Evolutionary conservation across 768 basidiomycete species (phyloP).

Genomic region (Chlorophyllum brunneum): DNA sequence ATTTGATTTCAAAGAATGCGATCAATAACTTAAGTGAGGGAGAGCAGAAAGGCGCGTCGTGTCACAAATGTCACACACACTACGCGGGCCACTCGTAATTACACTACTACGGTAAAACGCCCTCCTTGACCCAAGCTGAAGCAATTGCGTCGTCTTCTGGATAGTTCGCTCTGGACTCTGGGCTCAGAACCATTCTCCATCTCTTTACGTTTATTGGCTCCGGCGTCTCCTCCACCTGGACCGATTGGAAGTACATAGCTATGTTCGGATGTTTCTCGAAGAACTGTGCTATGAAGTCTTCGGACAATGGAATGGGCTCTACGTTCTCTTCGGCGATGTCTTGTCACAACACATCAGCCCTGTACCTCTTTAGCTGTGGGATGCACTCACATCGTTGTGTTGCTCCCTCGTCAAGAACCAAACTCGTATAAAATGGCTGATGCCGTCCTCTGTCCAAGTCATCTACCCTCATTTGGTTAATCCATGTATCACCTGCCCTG

Average conservation of each 20-base stretch:
- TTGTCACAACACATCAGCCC: conserved; percentile 9
- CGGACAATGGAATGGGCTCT: conserved; percentile 13
- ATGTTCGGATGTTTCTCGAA: conserved; percentile 6
- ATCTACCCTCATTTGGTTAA: conserved; percentile 37
- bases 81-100: background rate
- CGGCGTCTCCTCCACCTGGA: background rate
- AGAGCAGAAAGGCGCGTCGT: background rate
- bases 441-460: conserved; percentile 33
- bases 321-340: conserved; percentile 36
- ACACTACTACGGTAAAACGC: conserved; percentile 1
- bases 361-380: background rate
- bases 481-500: conserved; percentile 39
- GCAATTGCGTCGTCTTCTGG: conserved; percentile 44
- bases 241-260: conserved; percentile 10
- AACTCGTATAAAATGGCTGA: conserved; percentile 48
- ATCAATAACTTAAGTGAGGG: background rate
- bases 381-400: conserved; percentile 32
- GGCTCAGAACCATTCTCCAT: conserved; percentile 26
- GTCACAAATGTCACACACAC: background rate
- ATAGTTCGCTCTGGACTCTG: conserved; percentile 37
- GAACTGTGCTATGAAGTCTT: conserved; percentile 7
- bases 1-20: background rate
- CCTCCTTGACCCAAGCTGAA: conserved; percentile 29
- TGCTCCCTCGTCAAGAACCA: conserved; percentile 26
- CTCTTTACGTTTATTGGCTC: background rate